These are phyloP conservation scores for Diospyros lotus DNA, from an alignment of 148 eudicot genomes.

Conservation along the genomic window DNA sequence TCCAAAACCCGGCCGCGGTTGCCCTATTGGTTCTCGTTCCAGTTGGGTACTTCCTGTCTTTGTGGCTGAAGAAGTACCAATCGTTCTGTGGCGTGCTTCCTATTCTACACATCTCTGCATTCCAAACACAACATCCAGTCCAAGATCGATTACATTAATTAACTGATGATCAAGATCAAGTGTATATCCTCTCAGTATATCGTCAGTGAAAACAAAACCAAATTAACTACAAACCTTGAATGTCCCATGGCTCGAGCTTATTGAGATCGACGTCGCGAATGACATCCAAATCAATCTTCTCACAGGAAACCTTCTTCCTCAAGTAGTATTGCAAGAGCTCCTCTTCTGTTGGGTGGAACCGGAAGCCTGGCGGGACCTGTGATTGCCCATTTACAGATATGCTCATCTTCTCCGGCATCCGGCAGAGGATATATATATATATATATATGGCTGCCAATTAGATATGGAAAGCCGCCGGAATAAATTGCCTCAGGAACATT, in stretches of 20 bases:
- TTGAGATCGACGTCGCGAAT: conserved; percentile 95
- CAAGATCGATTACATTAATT: no score
- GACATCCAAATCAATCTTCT: conserved; percentile 88
- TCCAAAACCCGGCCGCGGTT: conserved; percentile 22
- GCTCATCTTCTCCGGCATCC: conserved; percentile 15
- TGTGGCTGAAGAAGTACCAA: conserved; percentile 37
- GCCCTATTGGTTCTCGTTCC: conserved; percentile 24
- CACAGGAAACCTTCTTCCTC: conserved; percentile 78
- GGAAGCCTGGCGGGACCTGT: conserved; percentile 84
- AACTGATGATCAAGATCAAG: no score
- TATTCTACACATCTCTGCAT: conserved; percentile 23
- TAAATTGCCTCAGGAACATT: no score
- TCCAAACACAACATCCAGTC: no score
- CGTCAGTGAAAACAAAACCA: neutral
- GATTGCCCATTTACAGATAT: conserved; percentile 41
- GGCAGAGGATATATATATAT: neutral
- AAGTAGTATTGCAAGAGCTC: conserved; percentile 83
- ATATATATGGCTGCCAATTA: no score
- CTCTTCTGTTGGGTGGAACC: conserved; percentile 96
- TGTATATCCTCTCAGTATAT: neutral
- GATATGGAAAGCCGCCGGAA: no score
- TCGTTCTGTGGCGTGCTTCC: conserved; percentile 30
- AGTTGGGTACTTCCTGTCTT: conserved; percentile 31
- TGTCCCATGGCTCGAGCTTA: conserved; percentile 98
- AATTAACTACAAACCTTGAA: conserved; percentile 53